Evolutionary conservation across 129 eudicot species (phyloP).

Genomic region (Logfia minima): DNA sequence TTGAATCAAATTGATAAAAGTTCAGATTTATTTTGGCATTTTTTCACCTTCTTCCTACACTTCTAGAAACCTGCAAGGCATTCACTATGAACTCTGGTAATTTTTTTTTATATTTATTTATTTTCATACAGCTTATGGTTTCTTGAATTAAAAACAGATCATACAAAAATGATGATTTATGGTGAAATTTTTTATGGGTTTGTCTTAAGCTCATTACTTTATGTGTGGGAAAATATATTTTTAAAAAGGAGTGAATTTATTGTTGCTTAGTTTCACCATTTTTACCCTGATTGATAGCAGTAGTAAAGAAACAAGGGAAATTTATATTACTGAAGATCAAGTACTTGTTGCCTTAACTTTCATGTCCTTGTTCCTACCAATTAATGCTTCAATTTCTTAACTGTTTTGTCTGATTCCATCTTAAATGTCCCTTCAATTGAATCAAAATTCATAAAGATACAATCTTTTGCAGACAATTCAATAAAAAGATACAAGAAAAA

Average conservation of each 20-base stretch:
- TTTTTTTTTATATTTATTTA: too few relatives aligned
- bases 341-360: conserved; percentile 28
- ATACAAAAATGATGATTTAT: neutral
- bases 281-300: conserved; percentile 30
- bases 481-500: conserved; percentile 1
- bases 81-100: neutral
- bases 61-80: neutral
- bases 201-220: neutral
- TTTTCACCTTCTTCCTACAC: neutral
- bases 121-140: neutral
- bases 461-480: conserved; percentile 21
- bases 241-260: neutral
- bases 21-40: neutral
- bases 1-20: neutral
- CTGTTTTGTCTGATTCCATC: conserved; percentile 29
- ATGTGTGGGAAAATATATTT: neutral
- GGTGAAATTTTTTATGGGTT: neutral
- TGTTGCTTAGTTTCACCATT: conserved; percentile 5
- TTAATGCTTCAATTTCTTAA: conserved; percentile 31
- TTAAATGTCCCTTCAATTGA: conserved; percentile 30
- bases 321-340: conserved; percentile 19
- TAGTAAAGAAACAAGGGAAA: conserved; percentile 21
- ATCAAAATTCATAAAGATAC: conserved; percentile 23
- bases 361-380: conserved; percentile 31
- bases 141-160: conserved; percentile 1